phyloP scores from a whole-genome alignment of 371 early-diverging fungal species.

The Parasitella parasitica region DNA sequence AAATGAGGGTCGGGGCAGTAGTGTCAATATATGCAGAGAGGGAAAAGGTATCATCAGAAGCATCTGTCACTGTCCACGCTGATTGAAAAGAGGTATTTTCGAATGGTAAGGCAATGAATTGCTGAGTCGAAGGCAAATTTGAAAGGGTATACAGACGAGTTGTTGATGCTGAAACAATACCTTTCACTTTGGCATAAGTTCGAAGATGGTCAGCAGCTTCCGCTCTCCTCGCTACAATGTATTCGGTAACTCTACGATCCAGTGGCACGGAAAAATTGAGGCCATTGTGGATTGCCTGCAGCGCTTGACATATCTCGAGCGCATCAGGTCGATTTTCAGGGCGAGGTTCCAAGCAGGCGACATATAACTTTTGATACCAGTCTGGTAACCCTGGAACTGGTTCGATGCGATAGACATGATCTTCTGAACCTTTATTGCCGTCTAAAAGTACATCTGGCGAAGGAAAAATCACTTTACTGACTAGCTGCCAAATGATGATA shows the following conservation, averaged over 20 bases:
- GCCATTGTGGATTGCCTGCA: slow-evolving; percentile 38
- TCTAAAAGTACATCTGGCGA: slow-evolving; percentile 44
- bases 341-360: slow-evolving; percentile 41
- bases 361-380: slow-evolving; percentile 40
- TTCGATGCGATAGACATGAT: slow-evolving; percentile 41
- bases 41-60: slow-evolving; percentile 14
- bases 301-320: slow-evolving; percentile 31
- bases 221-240: slow-evolving; percentile 45
- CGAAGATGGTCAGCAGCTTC: slow-evolving; percentile 46
- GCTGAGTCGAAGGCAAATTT: slow-evolving; percentile 33
- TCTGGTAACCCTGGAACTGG: slow-evolving; percentile 45
- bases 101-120: slow-evolving; percentile 33
- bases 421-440: slow-evolving; percentile 11
- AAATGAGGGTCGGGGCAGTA: slow-evolving; percentile 1
- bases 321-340: slow-evolving; percentile 47
- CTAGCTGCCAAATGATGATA: slow-evolving; percentile 50
- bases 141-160: slow-evolving; percentile 47
- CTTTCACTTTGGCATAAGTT: slow-evolving; percentile 38
- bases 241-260: slow-evolving; percentile 34
- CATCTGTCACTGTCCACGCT: slow-evolving; percentile 1
- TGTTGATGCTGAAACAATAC: slow-evolving; percentile 34
- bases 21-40: slow-evolving; percentile 21
- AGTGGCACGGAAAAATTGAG: slow-evolving; percentile 40
- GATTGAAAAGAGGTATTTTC: slow-evolving; percentile 15
- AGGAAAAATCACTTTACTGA: slow-evolving; percentile 51